Evolutionary conservation across 2,329 filamentous ascomycete species (phyloP).

Genomic region (Simplicillium aogashimaense): DNA sequence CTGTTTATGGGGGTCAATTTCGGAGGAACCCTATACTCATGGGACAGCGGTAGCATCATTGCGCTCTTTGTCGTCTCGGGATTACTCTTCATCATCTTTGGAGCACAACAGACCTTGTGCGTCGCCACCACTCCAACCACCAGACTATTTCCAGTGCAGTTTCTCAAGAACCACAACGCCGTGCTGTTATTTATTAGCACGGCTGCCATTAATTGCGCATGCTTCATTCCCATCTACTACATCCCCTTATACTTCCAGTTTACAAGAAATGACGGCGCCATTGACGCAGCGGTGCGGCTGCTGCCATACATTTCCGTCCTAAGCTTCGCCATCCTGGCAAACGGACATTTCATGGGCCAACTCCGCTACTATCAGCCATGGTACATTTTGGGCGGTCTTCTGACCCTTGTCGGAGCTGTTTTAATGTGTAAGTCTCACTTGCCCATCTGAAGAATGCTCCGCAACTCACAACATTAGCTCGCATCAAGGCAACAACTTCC

Average conservation of each 20-base stretch:
- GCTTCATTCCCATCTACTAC: slow-evolving; percentile 28
- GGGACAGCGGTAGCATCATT: slow-evolving; percentile 30
- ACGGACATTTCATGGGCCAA: slow-evolving; percentile 22
- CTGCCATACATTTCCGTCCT: slow-evolving; percentile 28
- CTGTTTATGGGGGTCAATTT: slow-evolving; percentile 37
- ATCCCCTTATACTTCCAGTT: slow-evolving; percentile 42
- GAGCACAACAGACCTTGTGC: slow-evolving; percentile 27
- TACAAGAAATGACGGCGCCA: slow-evolving; percentile 24
- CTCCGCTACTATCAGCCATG: slow-evolving; percentile 28
- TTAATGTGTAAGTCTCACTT: slow-evolving; percentile 7
- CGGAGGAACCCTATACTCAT: slow-evolving; percentile 33
- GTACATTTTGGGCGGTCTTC: slow-evolving; percentile 23
- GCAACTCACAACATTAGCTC: too few relatives aligned
- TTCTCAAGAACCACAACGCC: neutral
- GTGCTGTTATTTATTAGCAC: neutral
- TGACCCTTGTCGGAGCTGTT: slow-evolving; percentile 22
- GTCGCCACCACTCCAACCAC: slow-evolving; percentile 18
- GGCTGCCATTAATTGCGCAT: slow-evolving; percentile 14
- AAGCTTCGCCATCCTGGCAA: slow-evolving; percentile 20
- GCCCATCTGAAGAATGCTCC: too few relatives aligned
- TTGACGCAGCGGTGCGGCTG: slow-evolving; percentile 24
- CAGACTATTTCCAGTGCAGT: slow-evolving; percentile 20
- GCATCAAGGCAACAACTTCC: neutral
- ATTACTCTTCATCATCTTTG: slow-evolving; percentile 19
- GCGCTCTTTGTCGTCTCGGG: slow-evolving; percentile 30